Base-by-base conservation (phyloP, 164 flowering plant genomes). In the Taxillus chinensis region DNA sequence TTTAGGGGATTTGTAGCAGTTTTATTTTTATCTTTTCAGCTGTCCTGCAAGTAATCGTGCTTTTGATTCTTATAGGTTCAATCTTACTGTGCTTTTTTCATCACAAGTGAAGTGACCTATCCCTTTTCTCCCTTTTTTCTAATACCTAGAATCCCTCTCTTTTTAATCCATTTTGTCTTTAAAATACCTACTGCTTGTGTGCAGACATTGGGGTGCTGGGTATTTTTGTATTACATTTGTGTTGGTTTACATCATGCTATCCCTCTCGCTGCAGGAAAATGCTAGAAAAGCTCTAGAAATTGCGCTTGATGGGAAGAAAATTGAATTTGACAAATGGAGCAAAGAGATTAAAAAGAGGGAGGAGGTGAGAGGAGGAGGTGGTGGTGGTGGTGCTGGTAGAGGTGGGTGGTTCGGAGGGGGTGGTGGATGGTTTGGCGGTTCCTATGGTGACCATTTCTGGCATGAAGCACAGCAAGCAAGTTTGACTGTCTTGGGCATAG, bases 271-370 rank as follows among this genome's bases (percentile, higher is more conserved):
- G 62, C 83, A 92, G 95, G 98, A 92, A 49, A 82, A 89, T 79
- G 98, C 96, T 11, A 82, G 75, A 68, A 89, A 86, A 73, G 95
- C 98, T 53, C 72, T 92, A 78, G 98, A 92, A 75, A 68, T 79
- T 74, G 98, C 98, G 49, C 86, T 92, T 61, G 95, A 86, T 60
- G 96, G 86, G 60, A 89, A 89, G 86, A 86, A 83, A 71, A 68
- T 66, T 59, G 92, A 92, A 67, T 87, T 83, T 76, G 93, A 87
- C 64, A 89, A 82, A 75, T 92, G 98, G 98, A 70, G 82, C 77
- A 81, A 85, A 71, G 95, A 92, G 77, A 86, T 92, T 13, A 79
- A 86, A 72, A 87, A 68, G 71, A 81, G 88, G 65, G 92, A 87
- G 71, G 86, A 83, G 70, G 71, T 62, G 15, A 84, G 78, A 40